Evolutionary conservation across 176 grass and related monocot genomes (phyloP), one percentile per base, ranked within the genome.

Genomic region (Avena insularis): DNA sequence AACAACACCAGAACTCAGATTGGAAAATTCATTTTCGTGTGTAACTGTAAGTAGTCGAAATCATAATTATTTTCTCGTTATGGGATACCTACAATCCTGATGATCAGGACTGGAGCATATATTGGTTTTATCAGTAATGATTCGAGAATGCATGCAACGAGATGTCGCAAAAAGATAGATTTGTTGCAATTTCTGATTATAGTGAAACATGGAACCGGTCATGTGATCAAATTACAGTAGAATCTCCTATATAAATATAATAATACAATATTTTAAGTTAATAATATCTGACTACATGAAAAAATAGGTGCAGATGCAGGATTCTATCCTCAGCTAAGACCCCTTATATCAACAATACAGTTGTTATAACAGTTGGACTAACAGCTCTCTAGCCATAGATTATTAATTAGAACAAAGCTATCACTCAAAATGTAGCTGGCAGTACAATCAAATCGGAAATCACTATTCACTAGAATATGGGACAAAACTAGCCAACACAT

Each of bases 41-140:
- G 50, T 40, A 71, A 74, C 55, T 47, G 21, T 6, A 31, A 84
- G 5, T 27, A 16, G 9, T 71, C 11, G 0, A 73, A 46, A 83
- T 47, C 36, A 45, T 27, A 59, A 83, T 56, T 58, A 55, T 35
- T 83, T 71, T 54, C 80, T 23, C 12, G 9, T 23, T 70, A 71
- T 8, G 40, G 31, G 35, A 56, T 45, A 57, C 20, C 66, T 83
- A 43, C 65, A 57, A 4, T 45, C 50, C 81, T 72, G 16, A 58
- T 58, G 12, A 7, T 31, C n/a, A 64, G 75, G n/a, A 89, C 84
- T 68, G n/a, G 23, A 68, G 20, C 33, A 76, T 33, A 55, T 57
- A 69, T 59, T 83, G 8, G 61, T 78, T 68, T 21, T 47, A 77
- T 29, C 45, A 27, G 50, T 35, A 60, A 70, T 23, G 9, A 33